A percentile compares a stretch with the other conserved stretches of the same genome.
These are phyloP conservation scores for Lentinula lateritia DNA, from an alignment of 768 basidiomycete species.

Conservation along the genomic window DNA sequence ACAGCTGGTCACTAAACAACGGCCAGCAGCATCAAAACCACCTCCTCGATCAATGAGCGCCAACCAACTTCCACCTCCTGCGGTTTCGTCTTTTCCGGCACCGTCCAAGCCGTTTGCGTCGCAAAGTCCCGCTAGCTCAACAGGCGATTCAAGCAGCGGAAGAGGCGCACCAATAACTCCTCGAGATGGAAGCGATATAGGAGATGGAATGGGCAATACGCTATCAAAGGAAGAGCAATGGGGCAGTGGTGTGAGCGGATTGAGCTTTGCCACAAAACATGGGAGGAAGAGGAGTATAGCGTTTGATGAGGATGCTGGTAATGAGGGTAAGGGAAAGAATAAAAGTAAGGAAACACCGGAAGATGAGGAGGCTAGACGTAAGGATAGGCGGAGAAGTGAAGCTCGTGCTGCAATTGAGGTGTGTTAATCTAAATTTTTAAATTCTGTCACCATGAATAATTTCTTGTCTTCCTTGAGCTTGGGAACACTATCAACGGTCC, in stretches of 20 bases:
- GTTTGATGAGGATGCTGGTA: slow-evolving; percentile 47
- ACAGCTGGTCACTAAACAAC: background rate
- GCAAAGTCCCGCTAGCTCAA: slow-evolving; percentile 79
- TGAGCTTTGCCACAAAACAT: slow-evolving; percentile 13
- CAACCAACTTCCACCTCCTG: background rate
- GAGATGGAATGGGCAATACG: slow-evolving; percentile 16
- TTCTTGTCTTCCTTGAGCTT: slow-evolving; percentile 41
- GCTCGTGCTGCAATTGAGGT: slow-evolving; percentile 90
- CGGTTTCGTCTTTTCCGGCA: background rate
- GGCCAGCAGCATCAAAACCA: background rate
- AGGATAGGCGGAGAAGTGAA: slow-evolving; percentile 71
- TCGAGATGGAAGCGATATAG: slow-evolving; percentile 68
- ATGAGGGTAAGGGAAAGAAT: slow-evolving; percentile 14
- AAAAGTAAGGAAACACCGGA: slow-evolving; percentile 33
- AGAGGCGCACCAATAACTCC: slow-evolving; percentile 66
- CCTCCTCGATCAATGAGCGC: background rate
- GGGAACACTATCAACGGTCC: slow-evolving; percentile 85
- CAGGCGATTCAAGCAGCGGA: slow-evolving; percentile 79
- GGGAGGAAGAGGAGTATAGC: slow-evolving; percentile 59
- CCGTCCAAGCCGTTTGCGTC: slow-evolving; percentile 55
- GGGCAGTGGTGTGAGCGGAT: slow-evolving; percentile 30
- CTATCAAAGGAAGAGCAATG: slow-evolving; percentile 17
- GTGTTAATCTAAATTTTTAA: slow-evolving; percentile 16
- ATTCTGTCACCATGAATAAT: slow-evolving; percentile 4
- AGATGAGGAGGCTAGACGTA: slow-evolving; percentile 52